Evolutionary conservation across 2,329 filamentous ascomycete species (phyloP).

Genomic region (Juglanconis sp.): DNA sequence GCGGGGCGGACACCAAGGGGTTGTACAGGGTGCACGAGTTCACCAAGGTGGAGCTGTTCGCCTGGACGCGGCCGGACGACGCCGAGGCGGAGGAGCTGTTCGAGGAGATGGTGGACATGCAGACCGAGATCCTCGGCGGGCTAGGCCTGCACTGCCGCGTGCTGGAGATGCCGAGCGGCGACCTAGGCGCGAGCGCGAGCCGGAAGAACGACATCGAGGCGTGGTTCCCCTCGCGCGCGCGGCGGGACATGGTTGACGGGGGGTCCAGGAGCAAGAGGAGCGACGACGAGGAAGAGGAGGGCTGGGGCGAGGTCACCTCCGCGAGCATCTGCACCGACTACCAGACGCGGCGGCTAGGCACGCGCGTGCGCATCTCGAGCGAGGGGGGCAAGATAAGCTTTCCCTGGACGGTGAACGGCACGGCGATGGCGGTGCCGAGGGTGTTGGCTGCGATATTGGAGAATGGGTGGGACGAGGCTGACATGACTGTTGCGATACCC

Average conservation of each 20-base stretch:
- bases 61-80: slow-evolving; percentile 69
- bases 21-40: slow-evolving; percentile 98
- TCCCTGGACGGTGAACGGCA: slow-evolving; percentile 91
- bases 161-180: slow-evolving; percentile 84
- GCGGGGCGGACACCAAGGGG: slow-evolving; percentile 88
- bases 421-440: slow-evolving; percentile 84
- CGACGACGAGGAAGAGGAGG: slow-evolving; percentile 54
- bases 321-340: slow-evolving; percentile 93
- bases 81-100: slow-evolving; percentile 59
- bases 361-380: slow-evolving; percentile 58
- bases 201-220: slow-evolving; percentile 93
- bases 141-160: slow-evolving; percentile 83
- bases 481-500: slow-evolving; percentile 68
- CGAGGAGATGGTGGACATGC: slow-evolving; percentile 80
- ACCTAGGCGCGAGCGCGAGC: slow-evolving; percentile 83
- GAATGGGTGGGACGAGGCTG: slow-evolving; percentile 78
- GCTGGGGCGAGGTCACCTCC: slow-evolving; percentile 92
- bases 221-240: slow-evolving; percentile 75
- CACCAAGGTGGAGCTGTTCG: slow-evolving; percentile 97
- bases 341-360: slow-evolving; percentile 78
- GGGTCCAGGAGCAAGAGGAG: not conserved
- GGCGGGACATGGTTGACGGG: not conserved
- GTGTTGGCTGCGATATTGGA: slow-evolving; percentile 87
- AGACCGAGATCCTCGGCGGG: slow-evolving; percentile 74
- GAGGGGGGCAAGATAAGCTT: slow-evolving; percentile 57